phyloP scores from a whole-genome alignment of 192 early-diverging fungal genomes.

The Helicostylum pulchrum region DNA sequence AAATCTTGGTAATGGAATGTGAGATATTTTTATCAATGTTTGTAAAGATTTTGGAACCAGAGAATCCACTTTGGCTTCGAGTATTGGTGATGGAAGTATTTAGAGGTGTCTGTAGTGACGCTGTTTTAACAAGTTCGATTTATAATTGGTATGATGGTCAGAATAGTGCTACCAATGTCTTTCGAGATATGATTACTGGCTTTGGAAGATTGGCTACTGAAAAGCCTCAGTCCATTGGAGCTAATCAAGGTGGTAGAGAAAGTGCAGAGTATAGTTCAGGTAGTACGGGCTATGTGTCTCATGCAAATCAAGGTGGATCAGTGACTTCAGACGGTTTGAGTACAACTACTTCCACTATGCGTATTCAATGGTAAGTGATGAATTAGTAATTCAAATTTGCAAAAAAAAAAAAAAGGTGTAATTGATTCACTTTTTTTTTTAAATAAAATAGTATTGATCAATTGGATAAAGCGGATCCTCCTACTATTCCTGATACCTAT shows the following conservation, averaged over 20 bases:
- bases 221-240: constrained; percentile 56
- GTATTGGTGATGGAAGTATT: constrained; percentile 81
- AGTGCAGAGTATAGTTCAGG: constrained; percentile 32
- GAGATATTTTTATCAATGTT: constrained; percentile 93
- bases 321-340: constrained; percentile 43
- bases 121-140: constrained; percentile 60
- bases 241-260: constrained; percentile 36
- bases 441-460: constrained; percentile 66
- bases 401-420: not conserved
- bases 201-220: constrained; percentile 75
- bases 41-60: constrained; percentile 76
- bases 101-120: constrained; percentile 61
- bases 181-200: constrained; percentile 77
- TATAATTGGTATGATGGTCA: constrained; percentile 78
- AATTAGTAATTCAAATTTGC: not conserved
- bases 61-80: constrained; percentile 75
- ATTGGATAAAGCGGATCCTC: constrained; percentile 91
- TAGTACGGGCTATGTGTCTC: not conserved
- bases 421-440: not conserved
- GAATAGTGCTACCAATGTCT: constrained; percentile 68
- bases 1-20: constrained; percentile 82
- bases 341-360: constrained; percentile 52
- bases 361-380: constrained; percentile 62
- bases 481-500: constrained; percentile 85
- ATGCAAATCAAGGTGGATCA: constrained; percentile 8